Base-by-base conservation (phyloP, 371 early-diverging fungal species). In the Mortierella sp. region DNA sequence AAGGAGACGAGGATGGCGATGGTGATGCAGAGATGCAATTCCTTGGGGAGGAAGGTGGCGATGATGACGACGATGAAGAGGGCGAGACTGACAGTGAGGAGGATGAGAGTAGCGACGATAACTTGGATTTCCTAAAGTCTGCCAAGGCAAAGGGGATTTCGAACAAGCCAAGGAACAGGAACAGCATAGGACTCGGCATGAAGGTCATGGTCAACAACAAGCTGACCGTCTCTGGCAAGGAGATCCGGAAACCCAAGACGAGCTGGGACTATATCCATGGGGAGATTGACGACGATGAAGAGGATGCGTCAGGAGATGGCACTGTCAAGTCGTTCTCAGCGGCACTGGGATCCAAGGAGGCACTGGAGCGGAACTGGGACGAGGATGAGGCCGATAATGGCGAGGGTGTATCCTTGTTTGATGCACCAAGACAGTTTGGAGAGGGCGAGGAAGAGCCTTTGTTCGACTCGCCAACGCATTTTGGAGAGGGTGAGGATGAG, bases 201-300 rank as follows among this genome's bases (percentile, higher is more conserved):
- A 82, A 82, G 57, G 82, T 82, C 72, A 82, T 85, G 86, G 86
- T 81, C 24, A 82, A 82, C 68, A 82, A 85, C 78, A 85, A 85
- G 58, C 70, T 82, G 13, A 85, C 81, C 3, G 86, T 82, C 45
- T 79, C 82, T n/a, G 86, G 86, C 68, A 85, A 85, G 78, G 86
- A 85, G 70, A 85, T 85, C 60, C 71, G 82, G 42, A 82, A 82
- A 68, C 82, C 86, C 34, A 81, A 77, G 70, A 85, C 86, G 13
- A 85, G 82, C 52, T 85, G 86, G 86, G 86, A 85, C 72, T 81
- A 79, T 44, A 75, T 81, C 38, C 82, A 81, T 70, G 82, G 82
- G 24, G 82, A 82, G 75, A 75, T 82, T 54, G 82, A 81, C 45
- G 81, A 81, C 44, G 81, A 78, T 57, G 73, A 60, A 34, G 58